Percentiles rank a stretch among this genome's conserved stretches.
Conservation (phyloP, 352 stramenopile genomes). For the Globisporangium camurandrum region DNA sequence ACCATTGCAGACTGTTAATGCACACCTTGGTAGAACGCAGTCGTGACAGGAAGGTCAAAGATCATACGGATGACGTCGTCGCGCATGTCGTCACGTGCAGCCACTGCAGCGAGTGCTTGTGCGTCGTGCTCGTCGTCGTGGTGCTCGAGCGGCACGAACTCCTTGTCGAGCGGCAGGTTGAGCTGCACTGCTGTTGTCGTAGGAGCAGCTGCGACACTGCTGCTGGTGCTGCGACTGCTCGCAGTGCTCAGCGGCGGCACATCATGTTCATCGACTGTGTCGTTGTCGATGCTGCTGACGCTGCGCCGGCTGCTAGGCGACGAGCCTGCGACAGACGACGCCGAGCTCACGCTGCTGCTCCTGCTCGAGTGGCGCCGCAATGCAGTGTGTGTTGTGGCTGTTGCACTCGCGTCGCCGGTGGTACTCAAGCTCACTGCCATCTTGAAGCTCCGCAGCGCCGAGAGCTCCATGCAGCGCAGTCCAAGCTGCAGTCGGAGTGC, state of each 20-base stretch:
- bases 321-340: slow-evolving; percentile 1
- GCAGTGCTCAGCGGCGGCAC: slow-evolving; percentile 11
- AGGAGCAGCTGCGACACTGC: slow-evolving; percentile 1
- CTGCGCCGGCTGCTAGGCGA: slow-evolving; percentile 14
- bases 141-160: slow-evolving; percentile 33
- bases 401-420: slow-evolving; percentile 11
- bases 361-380: slow-evolving; percentile 9
- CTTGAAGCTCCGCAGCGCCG: slow-evolving; percentile 21
- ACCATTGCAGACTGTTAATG: not conserved
- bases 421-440: slow-evolving; percentile 14
- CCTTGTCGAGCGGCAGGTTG: slow-evolving; percentile 32
- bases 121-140: slow-evolving; percentile 11
- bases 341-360: slow-evolving; percentile 1
- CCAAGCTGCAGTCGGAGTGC: too few relatives aligned
- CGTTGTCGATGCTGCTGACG: not conserved
- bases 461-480: slow-evolving; percentile 22
- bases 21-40: slow-evolving; percentile 71
- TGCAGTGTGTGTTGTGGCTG: not conserved
- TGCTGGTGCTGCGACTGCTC: slow-evolving; percentile 16
- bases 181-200: slow-evolving; percentile 14
- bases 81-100: slow-evolving; percentile 43
- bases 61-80: slow-evolving; percentile 86
- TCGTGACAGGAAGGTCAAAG: slow-evolving; percentile 67
- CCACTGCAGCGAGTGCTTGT: slow-evolving; percentile 15
- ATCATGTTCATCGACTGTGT: slow-evolving; percentile 16